phyloP scores from a whole-genome alignment of 345 rosid genomes.

The Eucalyptus pauciflora region DNA sequence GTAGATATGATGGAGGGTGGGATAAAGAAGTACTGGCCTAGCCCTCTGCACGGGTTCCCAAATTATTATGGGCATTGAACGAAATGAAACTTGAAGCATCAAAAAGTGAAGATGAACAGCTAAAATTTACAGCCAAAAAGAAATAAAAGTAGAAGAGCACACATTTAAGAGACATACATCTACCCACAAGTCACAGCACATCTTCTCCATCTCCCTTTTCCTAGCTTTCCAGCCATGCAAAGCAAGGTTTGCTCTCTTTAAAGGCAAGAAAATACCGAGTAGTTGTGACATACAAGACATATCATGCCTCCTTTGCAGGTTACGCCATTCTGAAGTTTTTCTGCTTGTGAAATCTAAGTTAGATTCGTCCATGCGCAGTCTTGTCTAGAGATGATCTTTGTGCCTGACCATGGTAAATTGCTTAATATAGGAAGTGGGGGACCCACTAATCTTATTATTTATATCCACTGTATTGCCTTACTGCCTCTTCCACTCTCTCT shows the following conservation, averaged over 20 bases:
- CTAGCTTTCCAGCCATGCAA: not conserved
- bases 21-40: not conserved
- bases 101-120: not conserved
- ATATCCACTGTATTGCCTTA: slow-evolving; percentile 7
- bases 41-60: not conserved
- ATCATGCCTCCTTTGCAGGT: not conserved
- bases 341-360: not conserved
- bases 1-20: slow-evolving; percentile 7
- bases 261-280: not conserved
- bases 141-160: not conserved
- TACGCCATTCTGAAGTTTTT: not conserved
- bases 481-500: slow-evolving; percentile 8
- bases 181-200: not conserved
- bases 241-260: not conserved
- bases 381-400: not conserved
- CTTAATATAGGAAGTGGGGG: not conserved
- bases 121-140: not conserved
- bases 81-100: not conserved
- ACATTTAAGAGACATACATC: slow-evolving; percentile 15
- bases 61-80: not conserved
- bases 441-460: slow-evolving; percentile 14
- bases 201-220: not conserved
- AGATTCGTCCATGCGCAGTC: not conserved
- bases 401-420: not conserved
- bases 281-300: not conserved